Evolutionary conservation across 768 basidiomycete species (phyloP).

Genomic region (Coprinellus aureogranulatus): DNA sequence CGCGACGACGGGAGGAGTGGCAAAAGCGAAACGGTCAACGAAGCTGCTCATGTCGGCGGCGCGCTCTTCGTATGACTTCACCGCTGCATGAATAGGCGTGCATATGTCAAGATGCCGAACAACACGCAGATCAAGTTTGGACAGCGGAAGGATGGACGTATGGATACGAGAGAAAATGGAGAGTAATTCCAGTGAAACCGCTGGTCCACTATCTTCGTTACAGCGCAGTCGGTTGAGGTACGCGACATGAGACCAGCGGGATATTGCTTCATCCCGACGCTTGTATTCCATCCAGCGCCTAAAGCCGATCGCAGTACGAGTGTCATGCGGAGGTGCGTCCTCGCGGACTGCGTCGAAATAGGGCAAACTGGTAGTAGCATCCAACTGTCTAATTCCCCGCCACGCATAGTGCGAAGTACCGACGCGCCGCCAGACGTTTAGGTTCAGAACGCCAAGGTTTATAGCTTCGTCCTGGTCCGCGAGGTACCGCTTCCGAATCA

Average conservation of each 20-base stretch:
- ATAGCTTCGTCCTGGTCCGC: slow-evolving; percentile 49
- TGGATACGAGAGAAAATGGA: slow-evolving; percentile 34
- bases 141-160: slow-evolving; percentile 51
- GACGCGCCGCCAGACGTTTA: slow-evolving; percentile 60
- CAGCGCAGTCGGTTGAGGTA: slow-evolving; percentile 78
- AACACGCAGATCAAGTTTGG: slow-evolving; percentile 35
- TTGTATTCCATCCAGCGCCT: slow-evolving; percentile 48
- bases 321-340: slow-evolving; percentile 70
- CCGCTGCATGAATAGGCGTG: slow-evolving; percentile 41
- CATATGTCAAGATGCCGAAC: slow-evolving; percentile 42
- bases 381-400: slow-evolving; percentile 52
- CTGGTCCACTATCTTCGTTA: not conserved
- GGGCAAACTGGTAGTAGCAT: slow-evolving; percentile 57
- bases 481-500: slow-evolving; percentile 74
- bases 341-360: slow-evolving; percentile 53
- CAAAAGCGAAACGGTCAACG: slow-evolving; percentile 74
- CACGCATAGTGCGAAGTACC: slow-evolving; percentile 51
- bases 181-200: slow-evolving; percentile 26
- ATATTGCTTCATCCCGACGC: slow-evolving; percentile 47
- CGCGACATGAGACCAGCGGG: slow-evolving; percentile 67
- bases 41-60: slow-evolving; percentile 49
- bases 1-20: slow-evolving; percentile 76
- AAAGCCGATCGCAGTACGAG: slow-evolving; percentile 73
- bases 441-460: slow-evolving; percentile 62
- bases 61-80: slow-evolving; percentile 66